Evolutionary conservation across 2,329 filamentous ascomycete species (phyloP), one percentile per base, ranked within the genome.

Genomic region (Monosporascus sp.): DNA sequence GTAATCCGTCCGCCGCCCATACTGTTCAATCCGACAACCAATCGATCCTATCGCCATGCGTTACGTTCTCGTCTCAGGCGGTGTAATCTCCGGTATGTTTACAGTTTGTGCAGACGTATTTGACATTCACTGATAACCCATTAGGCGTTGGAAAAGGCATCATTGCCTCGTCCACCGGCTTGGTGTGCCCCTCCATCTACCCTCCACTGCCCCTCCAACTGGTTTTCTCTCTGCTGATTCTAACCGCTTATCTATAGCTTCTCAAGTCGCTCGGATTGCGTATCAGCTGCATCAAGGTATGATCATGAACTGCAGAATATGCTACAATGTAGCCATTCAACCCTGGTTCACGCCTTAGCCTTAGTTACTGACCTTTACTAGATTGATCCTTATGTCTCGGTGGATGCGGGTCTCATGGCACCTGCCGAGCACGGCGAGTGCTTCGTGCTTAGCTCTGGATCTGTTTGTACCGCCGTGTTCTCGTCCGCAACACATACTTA

Each of bases 231-330:
- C 8, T 27, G 8, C 27, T 27, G 8, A 9, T 11, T 27, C 27
- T 27, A 27, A 27, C 3, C 27, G 59, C 48, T 14, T 27, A 50
- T 24, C 26, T 54, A 88, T 53, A 87, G 88, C 76, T 94, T 60
- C 82, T 94, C 64, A 92, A 94, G 79, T 90, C 88, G 11, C 76
- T 86, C 59, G 90, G 90, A 48, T 78, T 93, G 55, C 91, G 88
- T 74, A 87, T 90, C 53, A 80, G 75, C 59, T 43, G 83, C 76
- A 80, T 78, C 62, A 59, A 62, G 53, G 51, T 56, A 60, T 53
- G 85, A 88, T 67, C 85, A 27, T 27, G 27, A 8, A 27, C 27
- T 27, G 3, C 11, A 9, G 8, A 27, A 27, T 27, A 11, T 11
- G 27, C 7, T 27, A 27, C 26, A 7, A 27, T 27, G 7, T 27